phyloP scores from a whole-genome alignment of 495 filamentous ascomycete species.

The Hyaloscypha bicolor region DNA sequence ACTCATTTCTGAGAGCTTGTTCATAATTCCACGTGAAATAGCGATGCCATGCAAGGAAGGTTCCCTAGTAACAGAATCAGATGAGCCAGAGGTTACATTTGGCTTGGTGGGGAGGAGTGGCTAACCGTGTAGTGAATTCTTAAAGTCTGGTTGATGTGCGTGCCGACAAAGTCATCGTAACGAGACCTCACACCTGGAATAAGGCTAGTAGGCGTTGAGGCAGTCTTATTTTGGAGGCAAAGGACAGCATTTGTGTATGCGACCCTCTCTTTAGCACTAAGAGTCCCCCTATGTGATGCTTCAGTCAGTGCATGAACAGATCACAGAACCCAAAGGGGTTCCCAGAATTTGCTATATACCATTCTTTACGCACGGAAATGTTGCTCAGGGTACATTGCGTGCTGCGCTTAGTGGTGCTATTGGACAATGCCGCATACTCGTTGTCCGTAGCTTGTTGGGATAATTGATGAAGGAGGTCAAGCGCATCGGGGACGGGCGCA shows the following conservation, averaged over 20 bases:
- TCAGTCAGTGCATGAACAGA: not conserved
- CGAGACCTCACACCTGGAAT: constrained; percentile 41
- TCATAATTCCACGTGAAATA: constrained; percentile 70
- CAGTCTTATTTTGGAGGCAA: constrained; percentile 59
- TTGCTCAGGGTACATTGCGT: constrained; percentile 7
- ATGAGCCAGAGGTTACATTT: constrained; percentile 27
- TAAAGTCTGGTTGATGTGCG: constrained; percentile 66
- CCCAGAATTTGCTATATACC: not conserved
- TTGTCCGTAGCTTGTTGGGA: constrained; percentile 7
- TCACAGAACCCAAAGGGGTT: not conserved
- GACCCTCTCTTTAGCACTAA: constrained; percentile 41
- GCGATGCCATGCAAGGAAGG: constrained; percentile 73
- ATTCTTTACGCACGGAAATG: constrained; percentile 16
- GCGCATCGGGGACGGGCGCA: constrained; percentile 11
- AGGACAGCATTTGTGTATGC: constrained; percentile 65
- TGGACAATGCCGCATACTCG: not conserved
- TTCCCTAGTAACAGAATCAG: constrained; percentile 43
- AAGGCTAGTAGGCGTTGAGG: constrained; percentile 38
- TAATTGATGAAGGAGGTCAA: constrained; percentile 8
- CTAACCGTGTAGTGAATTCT: constrained; percentile 58
- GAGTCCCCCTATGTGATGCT: constrained; percentile 38
- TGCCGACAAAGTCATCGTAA: constrained; percentile 65
- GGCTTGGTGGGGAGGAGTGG: not conserved
- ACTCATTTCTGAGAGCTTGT: constrained; percentile 69
- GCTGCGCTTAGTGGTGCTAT: constrained; percentile 1